phyloP scores from a whole-genome alignment of 108 stramenopile species.

The Cyclotella sp. region DNA sequence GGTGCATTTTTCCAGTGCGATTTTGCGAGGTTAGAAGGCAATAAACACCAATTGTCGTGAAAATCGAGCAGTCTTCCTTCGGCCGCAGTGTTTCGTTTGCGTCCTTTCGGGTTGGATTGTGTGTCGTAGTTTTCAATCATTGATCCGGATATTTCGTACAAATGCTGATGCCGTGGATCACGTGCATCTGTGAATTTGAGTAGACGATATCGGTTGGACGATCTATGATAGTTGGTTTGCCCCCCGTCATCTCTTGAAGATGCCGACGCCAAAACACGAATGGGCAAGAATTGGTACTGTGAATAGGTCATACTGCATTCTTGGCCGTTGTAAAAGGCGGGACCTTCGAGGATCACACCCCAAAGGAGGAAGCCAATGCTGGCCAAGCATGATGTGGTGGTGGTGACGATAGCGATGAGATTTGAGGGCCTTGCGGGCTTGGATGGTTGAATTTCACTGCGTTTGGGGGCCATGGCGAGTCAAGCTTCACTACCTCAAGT shows the following conservation, averaged over 20 bases:
- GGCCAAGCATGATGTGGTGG: constrained; percentile 24
- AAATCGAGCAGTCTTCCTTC: constrained; percentile 39
- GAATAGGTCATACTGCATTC: constrained; percentile 87
- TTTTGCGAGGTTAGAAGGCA: constrained; percentile 17
- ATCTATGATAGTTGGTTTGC: background rate
- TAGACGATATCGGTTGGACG: constrained; percentile 53
- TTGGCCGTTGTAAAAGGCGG: constrained; percentile 61
- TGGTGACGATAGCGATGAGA: constrained; percentile 8
- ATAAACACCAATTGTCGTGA: constrained; percentile 44
- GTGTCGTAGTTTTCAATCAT: constrained; percentile 37
- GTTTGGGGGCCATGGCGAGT: too few relatives aligned
- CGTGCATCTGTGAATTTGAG: constrained; percentile 78
- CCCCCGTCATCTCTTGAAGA: constrained; percentile 1
- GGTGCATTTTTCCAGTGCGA: constrained; percentile 27
- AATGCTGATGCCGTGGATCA: constrained; percentile 64
- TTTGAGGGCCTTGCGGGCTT: background rate
- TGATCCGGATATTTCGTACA: constrained; percentile 31
- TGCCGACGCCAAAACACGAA: constrained; percentile 34
- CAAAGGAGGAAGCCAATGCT: constrained; percentile 29
- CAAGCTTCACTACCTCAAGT: too few relatives aligned
- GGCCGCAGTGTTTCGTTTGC: constrained; percentile 3
- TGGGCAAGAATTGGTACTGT: constrained; percentile 44
- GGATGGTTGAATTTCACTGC: too few relatives aligned
- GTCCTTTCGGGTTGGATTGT: constrained; percentile 14
- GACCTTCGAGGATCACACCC: constrained; percentile 37